Evolutionary conservation across 306 rosid species (phyloP).

Genomic region (Urtica urens): DNA sequence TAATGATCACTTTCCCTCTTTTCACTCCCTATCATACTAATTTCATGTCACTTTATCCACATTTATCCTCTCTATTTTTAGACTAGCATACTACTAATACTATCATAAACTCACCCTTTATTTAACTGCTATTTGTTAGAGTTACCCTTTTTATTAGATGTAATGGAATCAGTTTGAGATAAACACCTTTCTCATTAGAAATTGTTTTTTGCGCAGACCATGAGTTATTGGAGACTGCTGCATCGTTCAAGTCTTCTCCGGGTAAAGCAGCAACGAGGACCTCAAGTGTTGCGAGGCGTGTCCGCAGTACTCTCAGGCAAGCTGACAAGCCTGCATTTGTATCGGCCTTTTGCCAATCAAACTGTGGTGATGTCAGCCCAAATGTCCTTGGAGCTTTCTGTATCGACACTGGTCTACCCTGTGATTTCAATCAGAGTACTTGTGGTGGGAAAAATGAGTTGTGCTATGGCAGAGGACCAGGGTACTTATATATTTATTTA

Average conservation of each 20-base stretch:
- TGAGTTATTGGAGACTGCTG: constrained; percentile 66
- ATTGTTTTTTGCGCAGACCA: constrained; percentile 42
- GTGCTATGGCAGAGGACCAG: constrained; percentile 87
- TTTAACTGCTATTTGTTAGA: background rate
- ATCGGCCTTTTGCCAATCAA: constrained; percentile 88
- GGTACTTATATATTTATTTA: constrained; percentile 58
- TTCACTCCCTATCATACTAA: too few relatives aligned
- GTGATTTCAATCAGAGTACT: constrained; percentile 94
- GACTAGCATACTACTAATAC: too few relatives aligned
- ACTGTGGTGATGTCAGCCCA: constrained; percentile 96
- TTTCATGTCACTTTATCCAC: too few relatives aligned
- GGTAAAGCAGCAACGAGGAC: constrained; percentile 45
- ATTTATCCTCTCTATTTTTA: background rate
- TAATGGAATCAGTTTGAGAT: constrained; percentile 15
- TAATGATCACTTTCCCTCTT: too few relatives aligned
- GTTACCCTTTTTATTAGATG: background rate
- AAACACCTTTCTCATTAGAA: too few relatives aligned
- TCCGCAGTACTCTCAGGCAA: constrained; percentile 49
- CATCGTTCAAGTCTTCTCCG: constrained; percentile 56
- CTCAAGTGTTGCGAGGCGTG: constrained; percentile 54
- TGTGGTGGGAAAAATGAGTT: constrained; percentile 79
- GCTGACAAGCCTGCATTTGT: constrained; percentile 61
- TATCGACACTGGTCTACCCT: constrained; percentile 73
- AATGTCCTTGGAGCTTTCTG: constrained; percentile 86
- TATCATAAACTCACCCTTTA: background rate